These are phyloP conservation scores for Begonia loranthoides DNA, from an alignment of 306 rosid species.

Conservation along the genomic window DNA sequence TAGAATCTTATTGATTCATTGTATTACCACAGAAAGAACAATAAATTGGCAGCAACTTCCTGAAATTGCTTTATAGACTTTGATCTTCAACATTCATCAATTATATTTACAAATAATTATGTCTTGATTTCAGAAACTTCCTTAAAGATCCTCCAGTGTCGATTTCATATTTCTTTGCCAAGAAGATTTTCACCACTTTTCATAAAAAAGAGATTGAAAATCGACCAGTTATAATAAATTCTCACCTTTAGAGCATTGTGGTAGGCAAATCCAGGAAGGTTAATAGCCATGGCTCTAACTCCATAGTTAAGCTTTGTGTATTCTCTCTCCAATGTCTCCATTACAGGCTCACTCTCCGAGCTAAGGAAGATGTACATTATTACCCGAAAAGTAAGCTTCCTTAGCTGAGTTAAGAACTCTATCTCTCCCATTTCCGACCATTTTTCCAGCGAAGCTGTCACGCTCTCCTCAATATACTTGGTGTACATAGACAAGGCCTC, in stretches of 20 bases:
- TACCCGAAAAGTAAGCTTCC: constrained; percentile 43
- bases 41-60: no score
- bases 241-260: constrained; percentile 53
- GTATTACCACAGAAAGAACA: no score
- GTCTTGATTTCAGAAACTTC: no score
- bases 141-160: no score
- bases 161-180: no score
- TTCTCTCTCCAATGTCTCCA: constrained; percentile 20
- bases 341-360: constrained; percentile 18
- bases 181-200: no score
- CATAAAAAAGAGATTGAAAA: no score
- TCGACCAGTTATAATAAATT: no score
- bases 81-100: neutral
- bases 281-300: constrained; percentile 43
- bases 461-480: constrained; percentile 19
- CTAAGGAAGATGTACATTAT: constrained; percentile 47
- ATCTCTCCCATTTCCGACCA: constrained; percentile 11
- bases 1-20: no score
- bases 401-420: constrained; percentile 42
- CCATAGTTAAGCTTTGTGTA: constrained; percentile 36
- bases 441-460: constrained; percentile 19
- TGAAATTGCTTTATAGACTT: no score
- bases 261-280: constrained; percentile 61
- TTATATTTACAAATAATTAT: neutral
- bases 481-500: constrained; percentile 35